These are phyloP conservation scores for Cymbidium sinense DNA, from an alignment of 106 monocot genomes.

Conservation along the genomic window DNA sequence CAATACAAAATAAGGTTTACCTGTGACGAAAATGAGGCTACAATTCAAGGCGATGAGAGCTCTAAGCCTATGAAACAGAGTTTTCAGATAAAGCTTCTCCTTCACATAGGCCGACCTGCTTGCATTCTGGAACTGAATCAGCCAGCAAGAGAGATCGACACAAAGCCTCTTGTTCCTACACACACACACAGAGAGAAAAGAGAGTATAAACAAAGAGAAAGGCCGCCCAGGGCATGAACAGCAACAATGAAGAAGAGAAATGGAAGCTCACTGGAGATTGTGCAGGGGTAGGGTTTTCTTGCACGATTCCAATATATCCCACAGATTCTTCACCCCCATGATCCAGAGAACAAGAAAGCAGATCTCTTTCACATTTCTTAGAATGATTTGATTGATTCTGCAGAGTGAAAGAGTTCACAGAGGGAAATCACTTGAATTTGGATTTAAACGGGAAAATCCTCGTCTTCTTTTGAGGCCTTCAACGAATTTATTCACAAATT, in stretches of 20 bases:
- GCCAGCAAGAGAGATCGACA: constrained; percentile 91
- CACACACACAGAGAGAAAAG: constrained; percentile 4
- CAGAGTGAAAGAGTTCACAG: neutral
- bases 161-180: constrained; percentile 86
- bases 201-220: neutral
- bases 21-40: constrained; percentile 71
- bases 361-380: neutral
- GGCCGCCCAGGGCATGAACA: neutral
- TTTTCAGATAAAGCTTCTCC: constrained; percentile 74
- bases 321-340: constrained; percentile 92
- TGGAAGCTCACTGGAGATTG: constrained; percentile 65
- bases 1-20: constrained; percentile 11
- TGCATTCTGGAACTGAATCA: constrained; percentile 61
- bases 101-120: constrained; percentile 27
- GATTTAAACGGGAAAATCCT: neutral
- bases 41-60: constrained; percentile 88
- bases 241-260: neutral
- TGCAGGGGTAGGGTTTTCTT: constrained; percentile 92
- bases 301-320: constrained; percentile 96
- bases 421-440: neutral
- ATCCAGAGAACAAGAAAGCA: neutral
- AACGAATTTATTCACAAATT: too few relatives aligned
- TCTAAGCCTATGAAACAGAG: constrained; percentile 69
- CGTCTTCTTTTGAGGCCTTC: neutral
- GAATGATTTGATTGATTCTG: neutral